Base-by-base conservation (phyloP, 116 monocot genomes). In the Zostera marina region DNA sequence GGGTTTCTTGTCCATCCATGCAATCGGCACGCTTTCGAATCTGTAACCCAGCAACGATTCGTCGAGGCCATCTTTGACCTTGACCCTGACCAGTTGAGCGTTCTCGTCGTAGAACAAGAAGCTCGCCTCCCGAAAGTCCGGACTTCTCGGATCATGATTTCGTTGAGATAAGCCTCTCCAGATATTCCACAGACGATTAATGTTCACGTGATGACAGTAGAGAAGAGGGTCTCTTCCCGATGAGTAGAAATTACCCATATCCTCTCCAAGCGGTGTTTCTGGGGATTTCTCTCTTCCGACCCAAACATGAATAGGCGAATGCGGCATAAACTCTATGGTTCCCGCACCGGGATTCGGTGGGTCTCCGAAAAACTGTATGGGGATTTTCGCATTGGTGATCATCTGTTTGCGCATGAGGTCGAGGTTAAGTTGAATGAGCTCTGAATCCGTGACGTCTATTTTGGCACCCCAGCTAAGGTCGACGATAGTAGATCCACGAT, bases 221-320 rank as follows among this genome's bases (percentile, higher is more conserved):
- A 81, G 77, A 47, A 81, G 56, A 3, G 78, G 81, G 53, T 81
- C 81, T 0, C 67, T 25, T 0, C 56, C 81, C 0, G 81, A 66
- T 0, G 76, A 59, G 63, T 76, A 70, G 66, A 73, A 63, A 6
- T 11, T 38, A 2, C 76, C 76, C 81, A 81, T 73, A 66, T 81
- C 52, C 64, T 76, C 73, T 2, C 13, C 0, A 42, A 62, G n/a
- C 0, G 66, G 53, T 26, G 58, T 51, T 0, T 4, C 14, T 0
- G 11, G 13, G 0, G 44, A 11, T 14, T 2, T 2, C 44, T 45
- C 44, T 32, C 72, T 61, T 1, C 81, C 77, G 24, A 60, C 60
- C 73, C 73, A 77, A 0, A 3, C 9, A 51, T 77, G 77, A 13
- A 77, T 43, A 0, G 46, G 9, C 0, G 8, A 8, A 53, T 80